phyloP scores from a whole-genome alignment of 139 green algal species.

The Ettlia oleoabundans region DNA sequence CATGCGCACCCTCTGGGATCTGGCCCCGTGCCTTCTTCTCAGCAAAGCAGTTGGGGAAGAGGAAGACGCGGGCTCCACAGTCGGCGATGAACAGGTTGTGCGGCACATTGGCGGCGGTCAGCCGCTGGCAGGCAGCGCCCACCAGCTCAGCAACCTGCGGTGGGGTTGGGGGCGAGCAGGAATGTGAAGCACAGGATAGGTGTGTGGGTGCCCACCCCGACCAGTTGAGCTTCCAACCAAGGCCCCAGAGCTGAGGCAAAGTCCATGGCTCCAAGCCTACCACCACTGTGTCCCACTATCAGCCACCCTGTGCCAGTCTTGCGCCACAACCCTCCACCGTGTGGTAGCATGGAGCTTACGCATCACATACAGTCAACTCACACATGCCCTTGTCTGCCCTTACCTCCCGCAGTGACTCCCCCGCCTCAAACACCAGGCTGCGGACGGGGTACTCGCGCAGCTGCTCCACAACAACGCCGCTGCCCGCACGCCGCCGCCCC shows the following conservation, averaged over 20 bases:
- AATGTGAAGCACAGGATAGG: no score
- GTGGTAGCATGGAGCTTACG: neutral
- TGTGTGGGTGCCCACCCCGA: no score
- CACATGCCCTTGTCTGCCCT: no score
- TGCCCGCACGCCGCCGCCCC: neutral
- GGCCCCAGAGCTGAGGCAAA: no score
- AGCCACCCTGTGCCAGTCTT: no score
- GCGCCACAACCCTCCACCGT: no score
- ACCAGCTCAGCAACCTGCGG: conserved; percentile 71
- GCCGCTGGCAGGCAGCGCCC: conserved; percentile 62
- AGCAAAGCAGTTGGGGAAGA: conserved; percentile 87
- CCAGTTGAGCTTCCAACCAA: no score
- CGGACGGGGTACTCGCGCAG: conserved; percentile 88
- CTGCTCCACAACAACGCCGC: conserved; percentile 59
- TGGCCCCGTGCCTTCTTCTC: conserved; percentile 78
- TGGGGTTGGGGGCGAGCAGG: neutral
- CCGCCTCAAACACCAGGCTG: conserved; percentile 89
- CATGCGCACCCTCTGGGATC: conserved; percentile 57
- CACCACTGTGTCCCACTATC: no score
- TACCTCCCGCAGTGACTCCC: conserved; percentile 54
- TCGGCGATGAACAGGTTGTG: conserved; percentile 98
- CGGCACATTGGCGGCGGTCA: conserved; percentile 85
- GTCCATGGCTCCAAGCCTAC: neutral
- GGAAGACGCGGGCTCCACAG: conserved; percentile 86
- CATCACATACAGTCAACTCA: no score